Evolutionary conservation across 139 green algal genomes (phyloP).

Genomic region (Chlamydomonas schloesseri): DNA sequence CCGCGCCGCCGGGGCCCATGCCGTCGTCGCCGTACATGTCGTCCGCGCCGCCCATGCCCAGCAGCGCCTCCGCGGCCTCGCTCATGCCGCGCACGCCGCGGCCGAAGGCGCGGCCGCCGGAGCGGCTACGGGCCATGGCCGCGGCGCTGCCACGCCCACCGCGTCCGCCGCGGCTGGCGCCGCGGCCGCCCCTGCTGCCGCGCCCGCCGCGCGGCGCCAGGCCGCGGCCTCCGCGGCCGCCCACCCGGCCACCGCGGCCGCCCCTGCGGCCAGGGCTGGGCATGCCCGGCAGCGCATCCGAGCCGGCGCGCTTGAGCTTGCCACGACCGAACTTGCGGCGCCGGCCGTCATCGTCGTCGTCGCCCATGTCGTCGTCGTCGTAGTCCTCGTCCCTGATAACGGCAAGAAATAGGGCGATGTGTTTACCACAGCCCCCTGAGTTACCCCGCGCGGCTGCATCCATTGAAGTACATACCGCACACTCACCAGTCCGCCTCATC

Average conservation of each 20-base stretch:
- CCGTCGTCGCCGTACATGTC: neutral
- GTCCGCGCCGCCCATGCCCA: conserved; percentile 69
- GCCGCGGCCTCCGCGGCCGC: conserved; percentile 29
- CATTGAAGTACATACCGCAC: too few relatives aligned
- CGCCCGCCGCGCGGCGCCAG: conserved; percentile 9
- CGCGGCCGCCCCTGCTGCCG: conserved; percentile 1
- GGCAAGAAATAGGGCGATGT: neutral
- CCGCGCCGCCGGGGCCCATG: too few relatives aligned
- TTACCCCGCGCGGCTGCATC: too few relatives aligned
- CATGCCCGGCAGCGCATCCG: conserved; percentile 10
- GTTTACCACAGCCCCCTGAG: too few relatives aligned
- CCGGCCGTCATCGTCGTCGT: conserved; percentile 24
- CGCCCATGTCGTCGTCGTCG: conserved; percentile 24
- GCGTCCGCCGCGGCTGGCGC: neutral
- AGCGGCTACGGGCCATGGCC: conserved; percentile 7
- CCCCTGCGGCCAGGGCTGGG: conserved; percentile 9
- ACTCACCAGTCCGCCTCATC: too few relatives aligned
- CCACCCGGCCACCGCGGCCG: conserved; percentile 18
- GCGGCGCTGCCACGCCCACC: neutral
- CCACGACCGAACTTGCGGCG: conserved; percentile 8
- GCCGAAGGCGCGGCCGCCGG: conserved; percentile 26
- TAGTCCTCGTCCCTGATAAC: conserved; percentile 39
- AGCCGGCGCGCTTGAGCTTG: conserved; percentile 22
- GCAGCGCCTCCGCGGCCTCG: conserved; percentile 82
- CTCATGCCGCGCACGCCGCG: conserved; percentile 54